These are phyloP conservation scores for Nakaseomyces sp. DNA, from an alignment of 1,139 yeast genomes.

Conservation along the genomic window DNA sequence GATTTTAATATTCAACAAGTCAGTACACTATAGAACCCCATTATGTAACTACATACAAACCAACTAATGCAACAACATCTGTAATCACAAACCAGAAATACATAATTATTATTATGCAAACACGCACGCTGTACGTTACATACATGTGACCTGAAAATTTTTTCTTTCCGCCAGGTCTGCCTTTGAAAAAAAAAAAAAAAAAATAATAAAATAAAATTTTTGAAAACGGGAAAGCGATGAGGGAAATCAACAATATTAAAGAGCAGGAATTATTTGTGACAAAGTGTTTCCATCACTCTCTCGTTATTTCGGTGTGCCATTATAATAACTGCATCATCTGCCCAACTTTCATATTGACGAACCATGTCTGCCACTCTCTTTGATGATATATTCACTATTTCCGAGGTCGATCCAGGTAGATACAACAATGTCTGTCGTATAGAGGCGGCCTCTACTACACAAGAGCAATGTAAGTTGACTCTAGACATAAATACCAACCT, in stretches of 20 bases:
- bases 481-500: slow-evolving; percentile 89
- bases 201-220: neutral
- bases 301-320: neutral
- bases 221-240: neutral
- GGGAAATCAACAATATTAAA: neutral
- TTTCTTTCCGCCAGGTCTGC: neutral
- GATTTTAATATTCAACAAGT: no score
- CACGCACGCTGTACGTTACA: no score
- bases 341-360: neutral
- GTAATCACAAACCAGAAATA: no score
- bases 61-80: no score
- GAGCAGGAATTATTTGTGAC: no score
- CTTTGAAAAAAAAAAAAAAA: neutral
- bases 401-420: slow-evolving; percentile 78
- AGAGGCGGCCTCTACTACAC: slow-evolving; percentile 79
- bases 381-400: slow-evolving; percentile 87
- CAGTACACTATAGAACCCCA: no score
- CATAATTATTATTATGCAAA: no score
- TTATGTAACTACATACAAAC: no score
- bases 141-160: neutral
- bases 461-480: slow-evolving; percentile 74
- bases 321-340: slow-evolving; percentile 3
- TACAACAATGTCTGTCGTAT: slow-evolving; percentile 90
- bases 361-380: slow-evolving; percentile 74
- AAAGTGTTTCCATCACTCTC: neutral